These are phyloP conservation scores for Chrysanthemum lavandulifolium DNA, from an alignment of 129 eudicot species.

Conservation along the genomic window DNA sequence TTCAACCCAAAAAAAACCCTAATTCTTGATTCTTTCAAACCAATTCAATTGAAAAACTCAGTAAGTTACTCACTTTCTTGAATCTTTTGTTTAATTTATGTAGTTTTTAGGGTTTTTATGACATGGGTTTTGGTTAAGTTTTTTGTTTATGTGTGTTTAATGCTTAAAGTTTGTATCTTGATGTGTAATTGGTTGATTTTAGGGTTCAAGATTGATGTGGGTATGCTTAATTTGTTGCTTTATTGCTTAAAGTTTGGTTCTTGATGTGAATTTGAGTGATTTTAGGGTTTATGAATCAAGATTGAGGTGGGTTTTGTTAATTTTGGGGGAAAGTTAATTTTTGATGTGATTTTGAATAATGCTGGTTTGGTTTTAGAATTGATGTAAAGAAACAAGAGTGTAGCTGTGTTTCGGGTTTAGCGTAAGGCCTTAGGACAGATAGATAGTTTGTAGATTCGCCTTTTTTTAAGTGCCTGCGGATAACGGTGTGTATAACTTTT, in stretches of 20 bases:
- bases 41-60: slow-evolving; percentile 1
- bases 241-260: not conserved
- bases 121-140: not conserved
- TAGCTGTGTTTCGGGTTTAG: slow-evolving; percentile 2
- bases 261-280: not conserved
- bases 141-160: not conserved
- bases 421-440: no score
- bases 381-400: slow-evolving; percentile 1
- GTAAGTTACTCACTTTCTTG: slow-evolving; percentile 21
- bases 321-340: not conserved
- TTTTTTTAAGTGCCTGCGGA: not conserved
- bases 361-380: slow-evolving; percentile 14
- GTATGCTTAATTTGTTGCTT: slow-evolving; percentile 8
- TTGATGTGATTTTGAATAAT: slow-evolving; percentile 12
- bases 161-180: slow-evolving; percentile 8
- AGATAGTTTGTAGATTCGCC: slow-evolving; percentile 2
- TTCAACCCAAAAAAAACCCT: not conserved
- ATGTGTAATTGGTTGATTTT: not conserved
- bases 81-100: not conserved
- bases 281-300: not conserved
- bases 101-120: not conserved
- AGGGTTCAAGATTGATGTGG: not conserved
- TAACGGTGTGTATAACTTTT: not conserved
- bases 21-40: slow-evolving; percentile 14
- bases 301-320: slow-evolving; percentile 1